Evolutionary conservation across 2,329 filamentous ascomycete species (phyloP).

Genomic region (Aspergillus novofumigatus): DNA sequence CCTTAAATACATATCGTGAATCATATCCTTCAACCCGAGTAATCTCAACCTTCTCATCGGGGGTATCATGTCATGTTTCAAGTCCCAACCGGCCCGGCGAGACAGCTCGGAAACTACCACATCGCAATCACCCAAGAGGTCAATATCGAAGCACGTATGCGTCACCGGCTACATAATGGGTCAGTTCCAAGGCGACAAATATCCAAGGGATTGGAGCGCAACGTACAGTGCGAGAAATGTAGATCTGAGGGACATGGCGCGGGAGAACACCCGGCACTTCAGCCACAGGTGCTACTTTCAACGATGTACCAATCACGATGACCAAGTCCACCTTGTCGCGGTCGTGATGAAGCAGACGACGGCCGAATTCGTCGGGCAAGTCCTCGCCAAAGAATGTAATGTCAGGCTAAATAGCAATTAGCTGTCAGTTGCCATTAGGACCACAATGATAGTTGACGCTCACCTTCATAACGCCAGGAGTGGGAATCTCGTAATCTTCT

Average conservation of each 20-base stretch:
- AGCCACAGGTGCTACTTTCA: constrained; percentile 92
- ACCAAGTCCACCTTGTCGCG: constrained; percentile 78
- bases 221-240: constrained; percentile 71
- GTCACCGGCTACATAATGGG: constrained; percentile 56
- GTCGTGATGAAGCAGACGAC: constrained; percentile 76
- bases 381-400: constrained; percentile 97
- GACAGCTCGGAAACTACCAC: constrained; percentile 84
- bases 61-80: constrained; percentile 81
- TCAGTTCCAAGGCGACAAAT: neutral
- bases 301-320: constrained; percentile 90
- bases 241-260: constrained; percentile 79
- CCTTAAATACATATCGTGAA: constrained; percentile 42
- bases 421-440: constrained; percentile 1
- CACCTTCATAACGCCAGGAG: constrained; percentile 74
- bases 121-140: constrained; percentile 93
- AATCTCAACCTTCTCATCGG: constrained; percentile 58
- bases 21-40: constrained; percentile 45
- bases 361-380: constrained; percentile 77
- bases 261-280: constrained; percentile 82
- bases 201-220: neutral
- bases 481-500: constrained; percentile 60
- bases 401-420: constrained; percentile 58
- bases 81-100: constrained; percentile 71
- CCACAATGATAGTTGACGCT: constrained; percentile 3
- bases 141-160: constrained; percentile 94